Evolutionary conservation across 208 protist species (phyloP), one percentile per base, ranked within the genome.

Genomic region (Ichthyophonus hoferi): DNA sequence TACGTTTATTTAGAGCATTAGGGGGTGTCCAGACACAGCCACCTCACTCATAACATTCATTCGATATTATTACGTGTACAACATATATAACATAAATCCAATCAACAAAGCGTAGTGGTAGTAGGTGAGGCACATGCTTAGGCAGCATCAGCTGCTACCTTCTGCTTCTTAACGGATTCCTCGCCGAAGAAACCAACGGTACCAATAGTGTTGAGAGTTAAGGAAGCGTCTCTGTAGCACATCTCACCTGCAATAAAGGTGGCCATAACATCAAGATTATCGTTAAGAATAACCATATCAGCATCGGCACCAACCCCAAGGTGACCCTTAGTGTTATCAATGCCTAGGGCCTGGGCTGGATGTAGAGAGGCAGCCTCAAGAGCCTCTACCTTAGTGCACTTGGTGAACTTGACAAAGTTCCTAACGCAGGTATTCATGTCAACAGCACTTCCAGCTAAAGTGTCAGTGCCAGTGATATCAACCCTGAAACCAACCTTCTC

Each of bases 401-500:
- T 33, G 77, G 77, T 81, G 33, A 81, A 81, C 31, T 81, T 33
- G 14, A 14, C 7, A 33, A 81, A 81, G 77, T 81, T 81, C 77
- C 35, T 81, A 37, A 81, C 34, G 77, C 77, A 81, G 7, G 77
- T 81, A 14, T 38, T 33, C 17, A 38, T 14, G 33, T 81, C 77
- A 14, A 81, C 77, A 34, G 77, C 77, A 14, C 78, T 86, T 7
- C 88, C 88, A 35, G 88, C 88, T 24, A 90, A 43, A 17, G 88
- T 90, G 17, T 87, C 37, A 2, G 79, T 90, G 12, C 83, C 82
- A 50, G 43, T 37, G 2, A 81, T 35, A 58, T 41, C 87, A n/a
- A 33, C 77, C 1, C 35, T 17, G 42, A 41, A 2, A n/a, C 42
- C 79, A 14, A 76, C 86, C n/a, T 87, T 40, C 1, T 42, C 37